phyloP scores from a whole-genome alignment of 305 asterid species.

The Solanum hybrid region DNA sequence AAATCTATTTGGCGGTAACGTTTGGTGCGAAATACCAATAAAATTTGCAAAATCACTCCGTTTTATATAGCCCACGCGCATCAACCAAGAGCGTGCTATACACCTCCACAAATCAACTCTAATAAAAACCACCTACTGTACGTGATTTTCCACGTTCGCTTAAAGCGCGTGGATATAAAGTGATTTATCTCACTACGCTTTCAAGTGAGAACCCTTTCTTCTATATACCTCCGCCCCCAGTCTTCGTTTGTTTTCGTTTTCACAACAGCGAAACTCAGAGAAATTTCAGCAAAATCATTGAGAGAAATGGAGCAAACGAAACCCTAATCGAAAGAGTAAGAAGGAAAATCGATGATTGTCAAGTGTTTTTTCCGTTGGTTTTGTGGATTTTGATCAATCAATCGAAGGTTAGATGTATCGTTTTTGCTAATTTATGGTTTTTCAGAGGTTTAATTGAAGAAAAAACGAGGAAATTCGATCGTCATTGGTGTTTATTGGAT shows the following conservation, averaged over 20 bases:
- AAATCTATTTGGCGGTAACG: conserved; percentile 64
- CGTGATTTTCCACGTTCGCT: conserved; percentile 13
- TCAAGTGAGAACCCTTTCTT: conserved; percentile 14
- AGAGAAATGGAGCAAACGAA: neutral
- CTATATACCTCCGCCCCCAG: conserved; percentile 56
- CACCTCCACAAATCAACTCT: neutral
- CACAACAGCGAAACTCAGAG: conserved; percentile 18
- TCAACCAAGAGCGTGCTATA: conserved; percentile 8
- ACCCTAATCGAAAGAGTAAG: neutral
- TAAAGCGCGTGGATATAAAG: conserved; percentile 13
- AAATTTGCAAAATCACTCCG: conserved; percentile 9
- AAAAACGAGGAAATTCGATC: neutral
- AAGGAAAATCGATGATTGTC: conserved; percentile 16
- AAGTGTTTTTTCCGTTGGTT: conserved; percentile 31
- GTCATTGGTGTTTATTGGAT: neutral
- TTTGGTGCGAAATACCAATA: conserved; percentile 48
- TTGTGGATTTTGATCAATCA: neutral
- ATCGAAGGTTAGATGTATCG: neutral
- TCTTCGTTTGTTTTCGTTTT: conserved; percentile 10
- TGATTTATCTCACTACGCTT: neutral
- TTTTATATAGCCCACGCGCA: conserved; percentile 5
- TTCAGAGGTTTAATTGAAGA: neutral
- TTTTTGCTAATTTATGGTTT: neutral
- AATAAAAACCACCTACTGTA: neutral
- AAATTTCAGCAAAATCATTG: neutral